Evolutionary conservation across 371 early-diverging fungal genomes (phyloP).

Genomic region (Mortierella sp.): DNA sequence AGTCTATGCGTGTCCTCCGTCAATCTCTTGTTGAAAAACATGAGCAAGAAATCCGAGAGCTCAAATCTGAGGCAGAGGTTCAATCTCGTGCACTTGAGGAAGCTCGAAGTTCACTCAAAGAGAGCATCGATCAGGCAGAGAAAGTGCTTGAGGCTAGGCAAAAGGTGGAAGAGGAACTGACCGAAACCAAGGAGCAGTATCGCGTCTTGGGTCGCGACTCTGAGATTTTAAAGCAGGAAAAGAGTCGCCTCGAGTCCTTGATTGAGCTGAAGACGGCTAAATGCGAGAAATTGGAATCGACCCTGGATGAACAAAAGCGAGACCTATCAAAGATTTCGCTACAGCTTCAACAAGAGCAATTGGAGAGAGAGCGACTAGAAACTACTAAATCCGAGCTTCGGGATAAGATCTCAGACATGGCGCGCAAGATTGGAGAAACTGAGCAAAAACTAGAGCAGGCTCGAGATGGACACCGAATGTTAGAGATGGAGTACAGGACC

Average conservation of each 20-base stretch:
- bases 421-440: slow-evolving; percentile 38
- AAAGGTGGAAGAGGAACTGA: slow-evolving; percentile 20
- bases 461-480: slow-evolving; percentile 19
- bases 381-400: slow-evolving; percentile 31
- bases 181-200: slow-evolving; percentile 9
- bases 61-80: slow-evolving; percentile 19
- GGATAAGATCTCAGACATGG: slow-evolving; percentile 37
- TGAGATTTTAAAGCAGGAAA: slow-evolving; percentile 27
- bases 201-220: slow-evolving; percentile 4
- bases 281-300: slow-evolving; percentile 13
- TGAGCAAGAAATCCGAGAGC: slow-evolving; percentile 17
- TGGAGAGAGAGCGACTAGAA: slow-evolving; percentile 42
- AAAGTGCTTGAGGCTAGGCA: slow-evolving; percentile 13
- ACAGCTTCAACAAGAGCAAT: slow-evolving; percentile 39
- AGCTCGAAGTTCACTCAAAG: slow-evolving; percentile 6
- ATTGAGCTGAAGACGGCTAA: slow-evolving; percentile 8
- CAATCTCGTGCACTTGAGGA: slow-evolving; percentile 22
- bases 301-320: slow-evolving; percentile 35
- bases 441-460: slow-evolving; percentile 48
- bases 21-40: slow-evolving; percentile 27
- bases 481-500: slow-evolving; percentile 45
- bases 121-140: slow-evolving; percentile 19
- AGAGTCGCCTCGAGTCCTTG: slow-evolving; percentile 11
- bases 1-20: slow-evolving; percentile 1
- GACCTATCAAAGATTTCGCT: slow-evolving; percentile 13